Conservation (phyloP, 176 grass and related monocot species). For the Thalia dealbata region DNA sequence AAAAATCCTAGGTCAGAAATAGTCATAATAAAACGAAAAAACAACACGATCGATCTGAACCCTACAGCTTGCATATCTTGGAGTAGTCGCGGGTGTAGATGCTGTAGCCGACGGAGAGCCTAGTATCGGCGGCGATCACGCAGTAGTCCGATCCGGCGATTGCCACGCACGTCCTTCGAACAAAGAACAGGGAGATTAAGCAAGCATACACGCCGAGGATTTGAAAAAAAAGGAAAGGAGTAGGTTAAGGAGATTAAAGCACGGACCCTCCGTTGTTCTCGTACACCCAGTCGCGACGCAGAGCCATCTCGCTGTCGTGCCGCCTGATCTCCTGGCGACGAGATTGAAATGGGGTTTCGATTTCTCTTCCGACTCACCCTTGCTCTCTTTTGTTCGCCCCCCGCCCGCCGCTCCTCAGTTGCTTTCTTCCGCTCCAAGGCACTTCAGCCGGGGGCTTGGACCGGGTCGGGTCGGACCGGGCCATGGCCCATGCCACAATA, state of each 20-base stretch:
- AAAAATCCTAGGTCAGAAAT: neutral
- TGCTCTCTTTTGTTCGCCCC: no score
- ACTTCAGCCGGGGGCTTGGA: no score
- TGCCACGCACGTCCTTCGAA: constrained; percentile 79
- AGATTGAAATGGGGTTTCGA: no score
- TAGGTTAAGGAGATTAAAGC: neutral
- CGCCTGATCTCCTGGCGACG: neutral
- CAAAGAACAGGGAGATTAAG: neutral
- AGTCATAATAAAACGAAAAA: constrained; percentile 29
- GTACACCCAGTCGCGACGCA: constrained; percentile 91
- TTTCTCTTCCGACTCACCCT: no score
- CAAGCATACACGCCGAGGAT: neutral
- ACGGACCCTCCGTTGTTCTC: constrained; percentile 97
- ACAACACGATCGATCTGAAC: constrained; percentile 4
- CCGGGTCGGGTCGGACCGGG: no score
- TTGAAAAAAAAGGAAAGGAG: neutral
- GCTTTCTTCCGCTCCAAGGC: no score
- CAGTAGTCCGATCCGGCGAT: constrained; percentile 80
- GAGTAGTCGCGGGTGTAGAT: constrained; percentile 95
- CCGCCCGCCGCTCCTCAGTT: no score
- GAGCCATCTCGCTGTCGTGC: constrained; percentile 41
- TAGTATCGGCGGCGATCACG: constrained; percentile 82
- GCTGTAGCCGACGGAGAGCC: constrained; percentile 81
- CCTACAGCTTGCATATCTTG: constrained; percentile 95
- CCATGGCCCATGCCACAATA: no score